Evolutionary conservation across 2,329 filamentous ascomycete species (phyloP).

Genomic region (Xylaria sp.): DNA sequence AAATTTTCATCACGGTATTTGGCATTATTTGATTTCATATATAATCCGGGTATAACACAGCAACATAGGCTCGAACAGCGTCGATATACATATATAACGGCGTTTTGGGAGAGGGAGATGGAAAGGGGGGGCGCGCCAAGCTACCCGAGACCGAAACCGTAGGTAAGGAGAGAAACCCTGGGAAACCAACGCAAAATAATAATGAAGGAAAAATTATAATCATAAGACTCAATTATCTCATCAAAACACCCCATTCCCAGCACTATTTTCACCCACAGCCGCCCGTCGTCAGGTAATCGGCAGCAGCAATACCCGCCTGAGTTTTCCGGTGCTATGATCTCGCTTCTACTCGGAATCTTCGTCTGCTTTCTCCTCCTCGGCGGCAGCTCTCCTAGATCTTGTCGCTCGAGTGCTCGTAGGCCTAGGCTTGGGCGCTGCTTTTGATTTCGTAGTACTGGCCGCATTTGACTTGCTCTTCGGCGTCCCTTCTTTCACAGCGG

Average conservation of each 20-base stretch:
- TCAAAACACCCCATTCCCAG: conserved; percentile 18
- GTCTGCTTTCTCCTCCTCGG: conserved; percentile 38
- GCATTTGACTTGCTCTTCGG: conserved; percentile 43
- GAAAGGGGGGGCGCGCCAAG: not conserved
- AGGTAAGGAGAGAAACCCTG: not conserved
- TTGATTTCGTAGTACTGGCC: conserved; percentile 40
- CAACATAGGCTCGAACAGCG: conserved; percentile 7
- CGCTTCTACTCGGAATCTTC: conserved; percentile 37
- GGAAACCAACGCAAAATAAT: conserved; percentile 7
- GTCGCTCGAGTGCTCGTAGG: conserved; percentile 45
- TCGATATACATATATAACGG: conserved; percentile 24
- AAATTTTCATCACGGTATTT: conserved; percentile 1
- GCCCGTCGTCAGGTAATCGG: not conserved
- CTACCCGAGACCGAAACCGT: conserved; percentile 5
- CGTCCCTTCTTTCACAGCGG: conserved; percentile 42
- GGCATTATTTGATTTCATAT: conserved; percentile 10
- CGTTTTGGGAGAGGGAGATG: not conserved
- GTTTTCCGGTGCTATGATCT: not conserved
- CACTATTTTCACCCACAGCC: not conserved
- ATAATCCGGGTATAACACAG: conserved; percentile 31
- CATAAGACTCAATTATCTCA: conserved; percentile 36
- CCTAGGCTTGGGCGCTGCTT: conserved; percentile 39
- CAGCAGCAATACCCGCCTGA: not conserved
- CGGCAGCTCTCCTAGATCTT: conserved; percentile 42
- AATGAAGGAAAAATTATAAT: conserved; percentile 4